Base-by-base conservation (phyloP, 768 basidiomycete species). In the Favolaschia claudopus region DNA sequence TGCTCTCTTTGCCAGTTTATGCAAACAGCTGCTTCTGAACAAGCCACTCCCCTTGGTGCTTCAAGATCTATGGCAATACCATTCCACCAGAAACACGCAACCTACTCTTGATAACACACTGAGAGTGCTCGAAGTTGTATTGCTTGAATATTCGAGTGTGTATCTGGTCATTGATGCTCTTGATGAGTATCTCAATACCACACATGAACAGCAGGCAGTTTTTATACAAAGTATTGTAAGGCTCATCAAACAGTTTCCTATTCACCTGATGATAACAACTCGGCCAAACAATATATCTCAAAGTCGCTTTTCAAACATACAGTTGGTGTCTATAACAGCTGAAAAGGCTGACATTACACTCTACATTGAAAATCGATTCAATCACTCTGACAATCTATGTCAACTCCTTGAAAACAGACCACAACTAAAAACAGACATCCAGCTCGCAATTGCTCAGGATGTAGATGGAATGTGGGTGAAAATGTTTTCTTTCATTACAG, bases 181-280 rank as follows among this genome's bases (percentile, higher is more conserved):
- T 1, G 55, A 56, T 40, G 55, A 56, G 40, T 56, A 56, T 25
- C 45, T 32, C 1, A 43, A n/a, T n/a, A n/a, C n/a, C n/a, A n/a
- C n/a, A n/a, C n/a, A 34, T 17, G 29, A 40, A 1, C 33, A 32
- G 5, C 25, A 44, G 5, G 15, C 31, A 32, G 13, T 29, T 7
- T 20, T 58, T 3, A 37, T 56, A 12, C n/a, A 9, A 6, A 1
- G 5, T 9, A n/a, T 48, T 7, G 17, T 7, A 1, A 29, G 2
- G 5, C 10, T 39, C 37, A 31, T n/a, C n/a, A 36, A 17, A 19
- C 33, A 17, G 7, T n/a, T n/a, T n/a, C n/a, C 3, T 8, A 31
- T 40, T 20, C 47, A 48, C 17, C 14, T 56, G 7, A 20, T 56
- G 25, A 14, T 56, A 19, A 56, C 55, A 27, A 38, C 45, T 2